A percentile compares a stretch with the other conserved stretches of the same genome.
phyloP scores from a whole-genome alignment of 495 filamentous ascomycete species.

The Paragyromitra xinjiangensis region DNA sequence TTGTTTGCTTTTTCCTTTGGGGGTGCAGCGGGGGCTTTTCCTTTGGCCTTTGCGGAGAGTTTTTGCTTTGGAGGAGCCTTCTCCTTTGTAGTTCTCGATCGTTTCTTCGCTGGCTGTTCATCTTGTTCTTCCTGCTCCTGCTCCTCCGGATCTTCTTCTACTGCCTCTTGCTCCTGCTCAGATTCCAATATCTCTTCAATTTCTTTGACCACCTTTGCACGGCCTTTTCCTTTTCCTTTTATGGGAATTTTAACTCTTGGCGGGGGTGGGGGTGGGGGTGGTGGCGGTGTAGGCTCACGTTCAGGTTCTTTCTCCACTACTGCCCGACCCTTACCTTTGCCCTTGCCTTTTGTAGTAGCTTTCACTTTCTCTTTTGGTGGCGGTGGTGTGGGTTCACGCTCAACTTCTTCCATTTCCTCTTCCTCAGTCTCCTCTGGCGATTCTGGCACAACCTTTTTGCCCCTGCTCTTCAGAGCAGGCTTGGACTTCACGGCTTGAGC shows the following conservation, averaged over 20 bases:
- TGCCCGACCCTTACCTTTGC: conserved; percentile 3
- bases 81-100: conserved; percentile 23
- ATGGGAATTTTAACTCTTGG: conserved; percentile 15
- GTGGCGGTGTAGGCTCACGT: conserved; percentile 17
- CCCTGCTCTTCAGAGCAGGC: conserved; percentile 9
- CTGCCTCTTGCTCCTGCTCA: conserved; percentile 10
- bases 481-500: conserved; percentile 12
- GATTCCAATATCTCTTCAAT: conserved; percentile 53
- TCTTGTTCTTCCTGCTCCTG: conserved; percentile 34
- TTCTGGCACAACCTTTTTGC: conserved; percentile 21
- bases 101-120: conserved; percentile 34
- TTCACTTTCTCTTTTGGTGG: conserved; percentile 5
- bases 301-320: conserved; percentile 56
- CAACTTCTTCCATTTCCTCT: conserved; percentile 8
- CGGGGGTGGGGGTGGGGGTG: conserved; percentile 48
- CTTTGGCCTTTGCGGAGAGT: conserved; percentile 49
- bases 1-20: conserved; percentile 37
- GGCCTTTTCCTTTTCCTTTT: conserved; percentile 46
- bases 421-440: conserved; percentile 10
- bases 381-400: conserved; percentile 14
- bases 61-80: conserved; percentile 14
- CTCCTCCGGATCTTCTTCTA: conserved; percentile 33
- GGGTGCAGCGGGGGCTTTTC: conserved; percentile 55
- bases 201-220: conserved; percentile 45
- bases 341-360: conserved; percentile 27